Evolutionary conservation across 257 asterid genomes (phyloP).

Genomic region (Solanum virginianum): DNA sequence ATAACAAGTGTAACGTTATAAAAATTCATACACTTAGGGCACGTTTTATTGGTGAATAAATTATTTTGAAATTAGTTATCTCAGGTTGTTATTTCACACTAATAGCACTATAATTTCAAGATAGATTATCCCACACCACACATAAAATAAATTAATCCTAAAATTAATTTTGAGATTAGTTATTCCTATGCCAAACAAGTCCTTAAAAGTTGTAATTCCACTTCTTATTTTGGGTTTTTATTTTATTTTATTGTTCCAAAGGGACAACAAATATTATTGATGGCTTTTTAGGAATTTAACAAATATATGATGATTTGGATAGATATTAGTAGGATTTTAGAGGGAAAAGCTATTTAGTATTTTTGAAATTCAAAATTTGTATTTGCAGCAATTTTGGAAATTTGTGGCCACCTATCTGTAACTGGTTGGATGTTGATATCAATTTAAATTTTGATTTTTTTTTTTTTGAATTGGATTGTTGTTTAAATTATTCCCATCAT

Average conservation of each 20-base stretch:
- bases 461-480: neutral
- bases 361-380: neutral
- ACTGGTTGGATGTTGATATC: neutral
- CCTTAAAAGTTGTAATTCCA: neutral
- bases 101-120: too few species aligned
- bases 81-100: neutral
- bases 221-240: neutral
- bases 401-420: neutral
- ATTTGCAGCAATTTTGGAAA: neutral
- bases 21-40: too few species aligned
- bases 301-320: neutral
- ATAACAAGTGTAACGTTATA: too few species aligned
- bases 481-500: neutral
- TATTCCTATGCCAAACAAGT: neutral
- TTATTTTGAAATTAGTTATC: neutral
- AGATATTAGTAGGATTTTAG: neutral
- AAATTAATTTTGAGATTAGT: too few species aligned
- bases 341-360: neutral
- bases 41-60: too few species aligned
- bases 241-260: neutral
- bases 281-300: neutral
- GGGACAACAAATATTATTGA: neutral
- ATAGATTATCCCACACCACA: neutral
- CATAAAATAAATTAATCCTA: neutral
- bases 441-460: neutral